These are phyloP conservation scores for Trypanosomatidae sp. DNA, from an alignment of 208 protist species.

Conservation along the genomic window DNA sequence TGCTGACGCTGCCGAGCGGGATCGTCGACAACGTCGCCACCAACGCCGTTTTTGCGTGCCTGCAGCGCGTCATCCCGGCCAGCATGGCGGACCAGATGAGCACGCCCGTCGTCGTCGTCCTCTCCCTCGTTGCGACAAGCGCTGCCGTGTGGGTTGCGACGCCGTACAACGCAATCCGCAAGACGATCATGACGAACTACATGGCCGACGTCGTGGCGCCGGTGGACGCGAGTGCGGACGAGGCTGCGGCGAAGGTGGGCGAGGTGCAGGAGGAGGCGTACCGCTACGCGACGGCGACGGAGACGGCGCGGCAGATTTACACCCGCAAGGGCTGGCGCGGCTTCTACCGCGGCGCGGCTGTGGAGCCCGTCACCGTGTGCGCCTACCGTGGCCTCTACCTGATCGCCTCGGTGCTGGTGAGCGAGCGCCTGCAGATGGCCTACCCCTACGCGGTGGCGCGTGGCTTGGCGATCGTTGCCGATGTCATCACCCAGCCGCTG, in stretches of 20 bases:
- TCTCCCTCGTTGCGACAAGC: conserved; percentile 54
- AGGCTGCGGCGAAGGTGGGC: neutral
- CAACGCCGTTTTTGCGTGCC: conserved; percentile 38
- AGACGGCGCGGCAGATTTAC: conserved; percentile 56
- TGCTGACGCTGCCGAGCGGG: conserved; percentile 53
- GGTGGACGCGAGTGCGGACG: neutral
- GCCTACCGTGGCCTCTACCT: conserved; percentile 69
- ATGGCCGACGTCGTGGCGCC: conserved; percentile 68
- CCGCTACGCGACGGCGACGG: conserved; percentile 57
- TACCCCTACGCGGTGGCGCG: conserved; percentile 62
- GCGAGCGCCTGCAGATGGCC: conserved; percentile 29
- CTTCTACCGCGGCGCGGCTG: conserved; percentile 62
- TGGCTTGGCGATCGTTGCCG: conserved; percentile 54
- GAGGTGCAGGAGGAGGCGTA: conserved; percentile 40
- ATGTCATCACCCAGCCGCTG: conserved; percentile 68
- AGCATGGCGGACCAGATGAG: conserved; percentile 37
- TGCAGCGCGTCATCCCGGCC: conserved; percentile 46
- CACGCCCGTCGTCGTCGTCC: conserved; percentile 31
- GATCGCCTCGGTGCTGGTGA: conserved; percentile 33
- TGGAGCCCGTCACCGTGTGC: conserved; percentile 67
- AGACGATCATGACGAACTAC: conserved; percentile 82
- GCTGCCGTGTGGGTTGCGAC: conserved; percentile 60
- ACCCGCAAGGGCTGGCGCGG: conserved; percentile 50
- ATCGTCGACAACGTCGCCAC: conserved; percentile 58
- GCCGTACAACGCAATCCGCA: conserved; percentile 66